phyloP scores from a whole-genome alignment of 352 stramenopile species.

The Thraustotheca clavata region DNA sequence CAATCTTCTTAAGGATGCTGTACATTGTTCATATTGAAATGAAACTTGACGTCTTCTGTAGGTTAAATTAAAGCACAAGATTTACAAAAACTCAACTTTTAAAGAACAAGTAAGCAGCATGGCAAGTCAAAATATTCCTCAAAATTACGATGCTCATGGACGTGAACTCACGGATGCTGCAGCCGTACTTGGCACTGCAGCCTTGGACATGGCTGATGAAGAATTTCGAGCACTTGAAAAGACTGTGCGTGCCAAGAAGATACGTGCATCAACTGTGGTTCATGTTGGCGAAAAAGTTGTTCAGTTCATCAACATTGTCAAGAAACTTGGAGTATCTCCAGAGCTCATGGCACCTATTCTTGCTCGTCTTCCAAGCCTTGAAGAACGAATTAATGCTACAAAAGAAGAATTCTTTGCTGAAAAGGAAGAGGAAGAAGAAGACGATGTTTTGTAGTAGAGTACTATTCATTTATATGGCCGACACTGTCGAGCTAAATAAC shows the following conservation, averaged over 20 bases:
- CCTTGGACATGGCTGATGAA: slow-evolving; percentile 70
- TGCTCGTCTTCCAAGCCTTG: slow-evolving; percentile 34
- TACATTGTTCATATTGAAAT: not conserved
- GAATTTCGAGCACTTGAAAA: slow-evolving; percentile 59
- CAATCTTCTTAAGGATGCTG: slow-evolving; percentile 72
- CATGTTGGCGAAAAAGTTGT: slow-evolving; percentile 64
- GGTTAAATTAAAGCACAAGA: slow-evolving; percentile 82
- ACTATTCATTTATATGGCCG: not conserved
- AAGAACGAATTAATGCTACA: slow-evolving; percentile 33
- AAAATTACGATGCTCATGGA: slow-evolving; percentile 65
- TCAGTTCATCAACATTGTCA: slow-evolving; percentile 73
- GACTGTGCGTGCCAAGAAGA: slow-evolving; percentile 70
- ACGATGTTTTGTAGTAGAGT: slow-evolving; percentile 65
- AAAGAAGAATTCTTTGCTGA: slow-evolving; percentile 57
- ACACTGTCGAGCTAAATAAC: slow-evolving; percentile 43
- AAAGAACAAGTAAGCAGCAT: slow-evolving; percentile 43
- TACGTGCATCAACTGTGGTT: slow-evolving; percentile 56
- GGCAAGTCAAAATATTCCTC: slow-evolving; percentile 45
- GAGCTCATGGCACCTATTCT: not conserved
- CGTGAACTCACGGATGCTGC: slow-evolving; percentile 54
- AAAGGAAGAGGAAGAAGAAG: slow-evolving; percentile 75
- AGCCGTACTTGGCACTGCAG: slow-evolving; percentile 43
- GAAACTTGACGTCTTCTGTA: not conserved
- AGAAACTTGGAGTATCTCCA: slow-evolving; percentile 47
- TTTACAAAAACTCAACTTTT: slow-evolving; percentile 75